Conservation (phyloP, 2,329 filamentous ascomycete genomes). For the Alternaria gansuensis region DNA sequence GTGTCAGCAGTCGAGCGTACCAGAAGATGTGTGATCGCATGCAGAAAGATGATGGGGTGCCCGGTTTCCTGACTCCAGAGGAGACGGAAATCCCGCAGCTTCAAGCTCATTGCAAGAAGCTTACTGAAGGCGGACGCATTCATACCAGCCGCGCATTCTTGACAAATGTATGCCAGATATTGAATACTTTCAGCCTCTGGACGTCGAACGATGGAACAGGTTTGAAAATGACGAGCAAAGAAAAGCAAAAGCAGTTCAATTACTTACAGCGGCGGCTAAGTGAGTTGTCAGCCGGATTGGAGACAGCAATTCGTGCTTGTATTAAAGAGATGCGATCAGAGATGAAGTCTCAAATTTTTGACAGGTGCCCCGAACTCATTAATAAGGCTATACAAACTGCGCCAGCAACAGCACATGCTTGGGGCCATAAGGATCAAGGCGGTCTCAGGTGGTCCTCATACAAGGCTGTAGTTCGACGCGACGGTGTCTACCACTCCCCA, state of each 20-base stretch:
- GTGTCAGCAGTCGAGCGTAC: conserved; percentile 69
- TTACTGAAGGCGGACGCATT: conserved; percentile 62
- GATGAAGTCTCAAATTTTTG: conserved; percentile 58
- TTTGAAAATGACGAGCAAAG: conserved; percentile 53
- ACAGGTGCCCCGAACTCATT: conserved; percentile 55
- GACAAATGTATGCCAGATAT: conserved; percentile 59
- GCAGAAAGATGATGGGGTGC: conserved; percentile 60
- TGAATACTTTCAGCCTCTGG: conserved; percentile 65
- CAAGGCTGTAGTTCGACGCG: conserved; percentile 63
- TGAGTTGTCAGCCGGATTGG: conserved; percentile 55
- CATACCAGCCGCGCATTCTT: conserved; percentile 61
- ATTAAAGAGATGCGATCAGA: conserved; percentile 53
- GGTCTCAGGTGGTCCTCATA: conserved; percentile 64
- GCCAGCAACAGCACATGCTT: conserved; percentile 42
- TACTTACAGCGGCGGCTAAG: conserved; percentile 54
- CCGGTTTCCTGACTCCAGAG: conserved; percentile 62
- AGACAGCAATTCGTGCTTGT: conserved; percentile 53
- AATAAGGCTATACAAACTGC: conserved; percentile 53
- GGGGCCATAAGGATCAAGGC: conserved; percentile 55
- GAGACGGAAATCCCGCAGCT: conserved; percentile 67
- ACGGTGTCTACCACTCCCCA: conserved; percentile 57
- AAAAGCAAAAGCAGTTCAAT: conserved; percentile 52
- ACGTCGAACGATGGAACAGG: conserved; percentile 56
- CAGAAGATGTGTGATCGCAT: conserved; percentile 68
- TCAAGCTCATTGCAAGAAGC: conserved; percentile 65